Evolutionary conservation across 257 asterid species (phyloP), one percentile per base, ranked within the genome.

Genomic region (Linaria vulgaris): DNA sequence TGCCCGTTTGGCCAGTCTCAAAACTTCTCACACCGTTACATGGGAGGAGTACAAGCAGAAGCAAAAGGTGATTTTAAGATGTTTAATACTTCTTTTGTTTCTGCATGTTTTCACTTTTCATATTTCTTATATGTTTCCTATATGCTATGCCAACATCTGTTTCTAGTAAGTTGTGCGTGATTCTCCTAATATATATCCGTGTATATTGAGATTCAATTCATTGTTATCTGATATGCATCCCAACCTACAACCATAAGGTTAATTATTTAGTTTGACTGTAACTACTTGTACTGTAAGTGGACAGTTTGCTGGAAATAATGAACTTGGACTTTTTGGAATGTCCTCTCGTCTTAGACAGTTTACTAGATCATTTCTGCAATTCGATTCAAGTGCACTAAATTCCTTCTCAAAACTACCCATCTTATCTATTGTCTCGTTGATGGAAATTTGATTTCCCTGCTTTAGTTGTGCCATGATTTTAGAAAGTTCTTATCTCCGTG

Each of bases 1-100:
- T 72, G 97, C 98, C 83, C 95, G 98, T 76, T 80, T 92, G 90
- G 98, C 96, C 51, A 85, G 98, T 74, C 97, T 92, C 65, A 92
- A 92, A 45, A 92, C 95, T 56, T 86, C 98, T 67, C 98, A 92
- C 76, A 89, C 97, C n/a, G 74, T 89, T 34, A 87, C 98, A 1
- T 92, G 98, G 98, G 97, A 92, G 82, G 98, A 92, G 83, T 89
- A 55, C 85, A 92, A 92, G 72, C 82, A 69, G 92, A 92, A 83
- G 82, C 97, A 89, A 77, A 92, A 89, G 98, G 98, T 92, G 72
- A 53, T 71, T 66, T 63, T 41, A 65, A 27, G 67, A 15, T 17
- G 38, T 56, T 63, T 20, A 41, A 2, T 47, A 14, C 39, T 39
- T 16, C n/a, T 37, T 57, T 7, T 0, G 23, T 67, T 23, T 70